A percentile compares a stretch with the other conserved stretches of the same genome.
These are phyloP conservation scores for Mycena vitilis DNA, from an alignment of 768 basidiomycete species.

Conservation along the genomic window DNA sequence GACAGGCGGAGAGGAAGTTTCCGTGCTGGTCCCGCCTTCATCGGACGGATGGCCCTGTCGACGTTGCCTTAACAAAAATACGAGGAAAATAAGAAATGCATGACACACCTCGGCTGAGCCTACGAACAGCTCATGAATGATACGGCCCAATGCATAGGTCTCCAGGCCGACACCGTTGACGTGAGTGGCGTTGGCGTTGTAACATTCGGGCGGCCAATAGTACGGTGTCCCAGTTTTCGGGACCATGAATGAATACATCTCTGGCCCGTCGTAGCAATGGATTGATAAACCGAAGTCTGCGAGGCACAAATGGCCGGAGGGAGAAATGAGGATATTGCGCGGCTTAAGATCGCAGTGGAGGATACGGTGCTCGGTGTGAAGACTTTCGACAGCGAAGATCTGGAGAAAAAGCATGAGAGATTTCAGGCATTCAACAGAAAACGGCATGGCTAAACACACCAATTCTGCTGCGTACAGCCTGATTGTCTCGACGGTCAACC, in stretches of 20 bases:
- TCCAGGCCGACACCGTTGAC: not conserved
- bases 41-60: too few species aligned
- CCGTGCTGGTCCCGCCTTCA: too few species aligned
- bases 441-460: too few species aligned
- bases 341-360: not conserved
- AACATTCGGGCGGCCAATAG: not conserved
- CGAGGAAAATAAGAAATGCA: not conserved
- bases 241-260: not conserved
- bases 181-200: not conserved
- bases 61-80: too few species aligned
- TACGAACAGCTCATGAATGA: not conserved
- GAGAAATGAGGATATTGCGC: not conserved
- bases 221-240: not conserved
- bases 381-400: not conserved
- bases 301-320: not conserved
- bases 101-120: not conserved
- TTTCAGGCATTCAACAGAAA: too few species aligned
- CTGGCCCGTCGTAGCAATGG: not conserved
- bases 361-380: not conserved
- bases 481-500: not conserved
- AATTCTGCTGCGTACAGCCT: too few species aligned
- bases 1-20: not conserved
- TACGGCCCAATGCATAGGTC: not conserved
- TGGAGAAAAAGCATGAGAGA: not conserved
- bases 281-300: not conserved